Evolutionary conservation across 208 protist species (phyloP).

Genomic region (Leptomonas seymouri): DNA sequence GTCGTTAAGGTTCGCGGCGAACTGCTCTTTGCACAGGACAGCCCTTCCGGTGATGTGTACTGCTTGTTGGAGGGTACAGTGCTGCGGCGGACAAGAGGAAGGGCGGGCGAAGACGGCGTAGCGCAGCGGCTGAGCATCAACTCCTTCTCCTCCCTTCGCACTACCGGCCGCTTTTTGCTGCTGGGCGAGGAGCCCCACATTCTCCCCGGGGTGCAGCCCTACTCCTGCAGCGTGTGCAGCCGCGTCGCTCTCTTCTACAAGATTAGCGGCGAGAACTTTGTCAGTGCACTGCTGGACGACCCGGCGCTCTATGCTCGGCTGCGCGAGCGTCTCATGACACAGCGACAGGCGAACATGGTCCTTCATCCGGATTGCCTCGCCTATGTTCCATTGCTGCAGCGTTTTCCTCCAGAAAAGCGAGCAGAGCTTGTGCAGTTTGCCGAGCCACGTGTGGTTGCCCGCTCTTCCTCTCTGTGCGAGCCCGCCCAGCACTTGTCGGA

Average conservation of each 20-base stretch:
- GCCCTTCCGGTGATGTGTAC: constrained; percentile 74
- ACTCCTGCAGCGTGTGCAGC: constrained; percentile 76
- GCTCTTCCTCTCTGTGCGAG: constrained; percentile 73
- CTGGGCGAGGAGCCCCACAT: constrained; percentile 89
- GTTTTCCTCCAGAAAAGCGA: constrained; percentile 53
- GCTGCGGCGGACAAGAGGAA: constrained; percentile 42
- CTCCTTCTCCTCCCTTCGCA: constrained; percentile 53
- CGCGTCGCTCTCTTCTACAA: constrained; percentile 73
- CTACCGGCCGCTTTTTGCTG: constrained; percentile 71
- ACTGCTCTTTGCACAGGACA: constrained; percentile 75
- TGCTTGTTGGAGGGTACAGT: constrained; percentile 83
- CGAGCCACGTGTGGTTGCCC: constrained; percentile 59
- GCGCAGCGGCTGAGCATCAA: constrained; percentile 62
- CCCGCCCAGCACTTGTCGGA: constrained; percentile 72
- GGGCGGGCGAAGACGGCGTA: constrained; percentile 45
- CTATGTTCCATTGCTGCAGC: constrained; percentile 65
- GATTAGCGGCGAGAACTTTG: constrained; percentile 69
- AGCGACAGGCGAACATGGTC: constrained; percentile 55
- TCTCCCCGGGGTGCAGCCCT: constrained; percentile 67
- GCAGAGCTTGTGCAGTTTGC: constrained; percentile 53
- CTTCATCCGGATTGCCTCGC: constrained; percentile 65
- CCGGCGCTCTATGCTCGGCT: constrained; percentile 63
- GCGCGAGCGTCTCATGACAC: constrained; percentile 61
- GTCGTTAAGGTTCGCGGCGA: constrained; percentile 69
- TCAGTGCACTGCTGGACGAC: constrained; percentile 84